Evolutionary conservation across 2,329 filamentous ascomycete genomes (phyloP).

Genomic region (Aspergillus brasiliensis): DNA sequence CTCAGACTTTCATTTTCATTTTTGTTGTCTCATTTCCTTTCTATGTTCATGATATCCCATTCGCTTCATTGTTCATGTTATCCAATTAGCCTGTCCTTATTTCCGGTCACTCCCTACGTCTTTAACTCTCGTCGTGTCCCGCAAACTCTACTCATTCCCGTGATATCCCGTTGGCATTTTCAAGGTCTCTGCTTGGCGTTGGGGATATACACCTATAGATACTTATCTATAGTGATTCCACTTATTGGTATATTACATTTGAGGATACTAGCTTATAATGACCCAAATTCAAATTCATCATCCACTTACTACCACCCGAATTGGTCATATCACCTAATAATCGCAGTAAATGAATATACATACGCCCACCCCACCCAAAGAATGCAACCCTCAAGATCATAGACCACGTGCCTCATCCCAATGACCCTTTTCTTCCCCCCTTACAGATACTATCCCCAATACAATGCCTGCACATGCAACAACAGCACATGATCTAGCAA

Average conservation of each 20-base stretch:
- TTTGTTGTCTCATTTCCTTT: not conserved
- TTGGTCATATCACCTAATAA: too few relatives aligned
- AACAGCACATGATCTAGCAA: too few relatives aligned
- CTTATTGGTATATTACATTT: not conserved
- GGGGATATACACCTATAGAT: not conserved
- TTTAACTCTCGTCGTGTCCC: not conserved
- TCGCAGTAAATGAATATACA: too few relatives aligned
- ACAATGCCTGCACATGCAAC: too few relatives aligned
- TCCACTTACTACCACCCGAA: too few relatives aligned
- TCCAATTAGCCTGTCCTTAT: not conserved
- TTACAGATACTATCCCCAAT: too few relatives aligned
- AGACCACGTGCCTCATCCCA: too few relatives aligned
- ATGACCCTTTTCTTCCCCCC: too few relatives aligned
- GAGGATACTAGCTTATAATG: too few relatives aligned
- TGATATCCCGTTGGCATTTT: conserved; percentile 16
- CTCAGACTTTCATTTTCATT: conserved; percentile 6
- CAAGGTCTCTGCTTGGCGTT: conserved; percentile 14
- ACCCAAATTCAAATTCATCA: too few relatives aligned
- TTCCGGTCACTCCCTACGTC: not conserved
- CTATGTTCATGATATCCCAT: not conserved
- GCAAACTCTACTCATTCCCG: not conserved
- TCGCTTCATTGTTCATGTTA: not conserved
- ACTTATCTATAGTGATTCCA: not conserved
- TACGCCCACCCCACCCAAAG: too few relatives aligned
- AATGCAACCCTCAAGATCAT: too few relatives aligned